Conservation (phyloP, 306 rosid species). For the Parietaria judaica region DNA sequence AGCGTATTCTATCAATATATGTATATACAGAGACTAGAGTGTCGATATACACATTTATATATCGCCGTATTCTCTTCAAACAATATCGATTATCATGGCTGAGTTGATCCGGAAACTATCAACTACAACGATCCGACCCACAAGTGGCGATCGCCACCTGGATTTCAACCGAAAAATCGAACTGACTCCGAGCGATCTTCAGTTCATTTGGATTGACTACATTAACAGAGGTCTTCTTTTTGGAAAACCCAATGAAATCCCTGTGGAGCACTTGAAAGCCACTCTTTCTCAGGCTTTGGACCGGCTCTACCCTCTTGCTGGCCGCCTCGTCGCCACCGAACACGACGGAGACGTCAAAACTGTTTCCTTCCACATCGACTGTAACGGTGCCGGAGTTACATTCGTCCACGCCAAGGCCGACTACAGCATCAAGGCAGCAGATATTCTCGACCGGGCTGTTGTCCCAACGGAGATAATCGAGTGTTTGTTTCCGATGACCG, state of each 20-base stretch:
- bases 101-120: background rate
- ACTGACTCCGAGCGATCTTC: background rate
- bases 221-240: background rate
- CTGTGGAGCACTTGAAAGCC: background rate
- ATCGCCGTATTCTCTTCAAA: too few species aligned
- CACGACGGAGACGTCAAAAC: background rate
- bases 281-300: background rate
- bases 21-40: too few species aligned
- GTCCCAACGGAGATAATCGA: background rate
- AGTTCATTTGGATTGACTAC: background rate
- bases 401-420: slow-evolving; percentile 10
- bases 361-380: background rate
- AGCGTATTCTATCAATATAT: too few species aligned
- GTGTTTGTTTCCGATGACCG: slow-evolving; percentile 6
- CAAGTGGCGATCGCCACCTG: background rate
- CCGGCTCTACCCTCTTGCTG: slow-evolving; percentile 6
- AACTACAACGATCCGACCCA: background rate
- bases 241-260: background rate
- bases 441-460: background rate
- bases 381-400: slow-evolving; percentile 14
- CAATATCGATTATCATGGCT: too few species aligned
- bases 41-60: too few species aligned
- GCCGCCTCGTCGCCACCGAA: background rate
- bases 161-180: background rate
- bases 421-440: background rate